Evolutionary conservation across 2,329 filamentous ascomycete genomes (phyloP).

Genomic region (Fusarium sp.): DNA sequence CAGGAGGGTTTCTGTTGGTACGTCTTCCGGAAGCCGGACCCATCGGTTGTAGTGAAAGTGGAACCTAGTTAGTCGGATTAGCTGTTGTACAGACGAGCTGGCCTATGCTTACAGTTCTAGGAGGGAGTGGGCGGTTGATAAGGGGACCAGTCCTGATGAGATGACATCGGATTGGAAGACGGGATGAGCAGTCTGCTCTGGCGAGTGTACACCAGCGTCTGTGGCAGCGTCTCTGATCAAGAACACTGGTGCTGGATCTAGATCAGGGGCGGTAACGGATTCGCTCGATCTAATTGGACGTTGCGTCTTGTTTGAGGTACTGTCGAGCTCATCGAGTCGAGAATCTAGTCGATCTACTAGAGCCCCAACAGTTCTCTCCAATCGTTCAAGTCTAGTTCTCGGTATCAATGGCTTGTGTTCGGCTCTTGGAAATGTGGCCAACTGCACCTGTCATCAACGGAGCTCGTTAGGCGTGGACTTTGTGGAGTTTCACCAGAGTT

Average conservation of each 20-base stretch:
- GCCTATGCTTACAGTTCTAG: constrained; percentile 32
- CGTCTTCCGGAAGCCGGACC: constrained; percentile 39
- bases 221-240: constrained; percentile 45
- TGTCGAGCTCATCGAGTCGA: not conserved
- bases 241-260: constrained; percentile 39
- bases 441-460: constrained; percentile 13
- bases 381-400: constrained; percentile 18
- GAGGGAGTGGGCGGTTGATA: constrained; percentile 30
- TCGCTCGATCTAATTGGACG: not conserved
- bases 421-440: fast-evolving
- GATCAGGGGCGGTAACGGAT: not conserved
- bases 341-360: constrained; percentile 30
- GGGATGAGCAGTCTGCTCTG: constrained; percentile 3
- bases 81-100: not conserved
- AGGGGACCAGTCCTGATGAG: constrained; percentile 31
- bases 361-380: constrained; percentile 19
- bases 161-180: constrained; percentile 30
- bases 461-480: not conserved
- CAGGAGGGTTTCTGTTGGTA: constrained; percentile 22
- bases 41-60: constrained; percentile 43
- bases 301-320: not conserved
- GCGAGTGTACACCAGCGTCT: constrained; percentile 38
- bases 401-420: not conserved
- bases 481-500: fast-evolving
- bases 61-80: constrained; percentile 25